These are phyloP conservation scores for Sphagnum tenellum DNA, from an alignment of 225 moss, liverwort and hornwort species.

Conservation along the genomic window DNA sequence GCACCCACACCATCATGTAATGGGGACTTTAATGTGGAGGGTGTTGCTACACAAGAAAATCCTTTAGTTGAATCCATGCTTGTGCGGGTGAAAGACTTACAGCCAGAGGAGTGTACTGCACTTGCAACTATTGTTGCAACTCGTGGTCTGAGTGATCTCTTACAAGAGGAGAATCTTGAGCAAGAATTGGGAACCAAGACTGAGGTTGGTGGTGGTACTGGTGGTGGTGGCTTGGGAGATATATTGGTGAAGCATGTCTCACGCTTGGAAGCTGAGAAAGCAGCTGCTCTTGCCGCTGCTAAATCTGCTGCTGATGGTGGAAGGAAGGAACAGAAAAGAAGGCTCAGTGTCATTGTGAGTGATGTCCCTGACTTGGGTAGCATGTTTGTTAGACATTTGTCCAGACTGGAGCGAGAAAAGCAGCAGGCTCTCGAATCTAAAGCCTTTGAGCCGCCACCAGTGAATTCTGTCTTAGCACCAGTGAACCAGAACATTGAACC, in stretches of 20 bases:
- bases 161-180: conserved; percentile 20
- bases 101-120: conserved; percentile 28
- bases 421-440: conserved; percentile 4
- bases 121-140: conserved; percentile 33
- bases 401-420: conserved; percentile 25
- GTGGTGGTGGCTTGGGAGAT: conserved; percentile 25
- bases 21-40: background rate
- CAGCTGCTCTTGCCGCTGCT: conserved; percentile 15
- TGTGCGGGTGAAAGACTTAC: conserved; percentile 22
- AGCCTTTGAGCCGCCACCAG: no score
- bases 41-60: conserved; percentile 9
- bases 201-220: background rate
- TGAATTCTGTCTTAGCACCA: background rate
- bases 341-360: conserved; percentile 15
- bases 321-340: conserved; percentile 11
- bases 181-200: conserved; percentile 19
- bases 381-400: conserved; percentile 29
- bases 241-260: conserved; percentile 29
- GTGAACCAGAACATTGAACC: conserved; percentile 11
- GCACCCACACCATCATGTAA: no score
- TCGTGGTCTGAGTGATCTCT: conserved; percentile 22
- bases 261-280: conserved; percentile 29
- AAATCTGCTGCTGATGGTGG: conserved; percentile 19
- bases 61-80: conserved; percentile 21
- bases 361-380: conserved; percentile 23